Evolutionary conservation across 176 grass and related monocot genomes (phyloP), one percentile per base, ranked within the genome.

Genomic region (Oryza coarctata): DNA sequence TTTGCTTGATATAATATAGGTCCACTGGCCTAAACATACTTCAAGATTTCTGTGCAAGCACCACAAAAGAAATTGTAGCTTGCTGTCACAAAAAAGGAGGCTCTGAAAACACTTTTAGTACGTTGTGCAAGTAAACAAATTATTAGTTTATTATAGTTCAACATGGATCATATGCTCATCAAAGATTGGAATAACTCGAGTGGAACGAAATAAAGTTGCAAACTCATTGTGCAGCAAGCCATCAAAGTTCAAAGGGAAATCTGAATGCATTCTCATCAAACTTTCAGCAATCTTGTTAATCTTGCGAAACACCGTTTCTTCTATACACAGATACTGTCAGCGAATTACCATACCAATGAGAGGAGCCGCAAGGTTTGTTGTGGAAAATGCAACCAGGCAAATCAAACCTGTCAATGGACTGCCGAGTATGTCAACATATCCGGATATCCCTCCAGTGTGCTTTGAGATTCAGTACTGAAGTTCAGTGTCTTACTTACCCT

Each of bases 381-480:
- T 85, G 35, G 87, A 91, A 70, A 92, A 75, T 80, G 82, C 89
- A 63, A 79, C 83, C 77, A 91, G 40, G 64, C 67, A 84, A 57
- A 68, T 74, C 25, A 76, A 63, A 61, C 88, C 83, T 14, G 75
- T 47, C 18, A 73, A 76, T 49, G 70, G 55, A 76, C 71, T 49
- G 55, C 44, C 79, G 0, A 92, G 93, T 94, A 86, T 9, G 84
- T 49, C 57, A 63, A 63, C 11, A 30, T 26, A 68, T 60, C n/a
- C n/a, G 57, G 8, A 30, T 26, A 68, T 62, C 15, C 20, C 28
- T 50, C 28, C 8, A 29, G 6, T 74, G 41, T 31, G 1, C 27
- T 72, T 75, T 0, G 65, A 50, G 20, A 5, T 86, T 25, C 12
- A 61, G 47, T 33, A 39, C 8, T n/a, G 0, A 15, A 45, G 41